A percentile compares a stretch with the other conserved stretches of the same genome.
These are phyloP conservation scores for Cucurbitaria berberidis DNA, from an alignment of 2,329 filamentous ascomycete genomes.

Conservation along the genomic window DNA sequence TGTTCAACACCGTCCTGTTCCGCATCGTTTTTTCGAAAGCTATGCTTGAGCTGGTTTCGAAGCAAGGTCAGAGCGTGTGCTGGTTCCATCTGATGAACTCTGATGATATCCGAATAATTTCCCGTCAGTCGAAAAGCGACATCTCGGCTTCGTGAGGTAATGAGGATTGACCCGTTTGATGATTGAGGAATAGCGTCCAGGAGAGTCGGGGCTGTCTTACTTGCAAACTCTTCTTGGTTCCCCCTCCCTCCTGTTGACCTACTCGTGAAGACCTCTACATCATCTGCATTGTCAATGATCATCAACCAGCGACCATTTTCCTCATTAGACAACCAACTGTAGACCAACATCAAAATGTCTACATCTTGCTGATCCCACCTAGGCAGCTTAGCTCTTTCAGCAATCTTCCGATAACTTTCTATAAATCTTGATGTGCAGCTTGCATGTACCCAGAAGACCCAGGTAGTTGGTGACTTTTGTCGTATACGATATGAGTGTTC, in stretches of 20 bases:
- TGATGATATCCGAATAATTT: conserved; percentile 1
- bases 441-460: conserved; percentile 26
- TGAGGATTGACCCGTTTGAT: conserved; percentile 4
- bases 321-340: conserved; percentile 18
- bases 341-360: conserved; percentile 17
- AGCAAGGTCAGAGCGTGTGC: conserved; percentile 5
- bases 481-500: conserved; percentile 16
- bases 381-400: conserved; percentile 9
- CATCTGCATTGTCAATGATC: conserved; percentile 30
- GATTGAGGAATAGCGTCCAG: conserved; percentile 19
- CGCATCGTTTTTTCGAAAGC: not conserved
- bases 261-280: conserved; percentile 10
- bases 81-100: conserved; percentile 5
- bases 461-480: conserved; percentile 14
- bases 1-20: not conserved
- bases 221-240: not conserved
- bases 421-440: conserved; percentile 15
- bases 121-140: conserved; percentile 1
- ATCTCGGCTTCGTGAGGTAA: conserved; percentile 4
- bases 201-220: not conserved
- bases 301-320: conserved; percentile 23
- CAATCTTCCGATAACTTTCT: conserved; percentile 20
- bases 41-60: conserved; percentile 3
- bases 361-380: conserved; percentile 13
- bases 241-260: no score